phyloP scores from a whole-genome alignment of 1,139 yeast genomes.

The Pichia sp. region DNA sequence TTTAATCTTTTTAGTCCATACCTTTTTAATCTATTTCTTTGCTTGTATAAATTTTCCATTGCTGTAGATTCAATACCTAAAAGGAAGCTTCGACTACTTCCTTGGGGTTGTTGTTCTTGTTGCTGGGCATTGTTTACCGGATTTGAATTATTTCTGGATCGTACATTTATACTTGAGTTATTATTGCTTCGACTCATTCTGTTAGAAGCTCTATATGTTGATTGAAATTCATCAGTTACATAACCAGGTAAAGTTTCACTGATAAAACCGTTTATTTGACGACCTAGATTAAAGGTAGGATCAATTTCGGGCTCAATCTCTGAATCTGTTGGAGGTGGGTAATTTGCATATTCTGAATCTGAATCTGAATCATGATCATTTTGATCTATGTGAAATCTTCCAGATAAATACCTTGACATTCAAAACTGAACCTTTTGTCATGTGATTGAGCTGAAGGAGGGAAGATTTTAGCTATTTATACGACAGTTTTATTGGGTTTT shows the following conservation, averaged over 20 bases:
- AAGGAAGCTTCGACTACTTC: constrained; percentile 7
- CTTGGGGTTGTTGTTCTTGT: neutral
- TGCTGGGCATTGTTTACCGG: neutral
- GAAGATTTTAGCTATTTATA: too few relatives aligned
- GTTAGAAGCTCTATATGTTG: constrained; percentile 1
- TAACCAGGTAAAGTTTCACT: constrained; percentile 1
- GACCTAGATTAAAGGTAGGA: neutral
- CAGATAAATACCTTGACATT: neutral
- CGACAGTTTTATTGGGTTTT: too few relatives aligned
- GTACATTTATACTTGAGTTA: neutral
- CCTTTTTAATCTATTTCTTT: constrained; percentile 37
- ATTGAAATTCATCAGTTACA: neutral
- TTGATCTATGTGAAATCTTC: neutral
- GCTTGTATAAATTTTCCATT: constrained; percentile 22
- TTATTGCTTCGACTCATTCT: neutral
- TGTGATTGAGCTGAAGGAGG: too few relatives aligned
- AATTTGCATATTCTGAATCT: constrained; percentile 25
- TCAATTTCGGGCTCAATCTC: constrained; percentile 18
- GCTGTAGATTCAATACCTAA: constrained; percentile 25
- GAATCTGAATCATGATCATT: constrained; percentile 13
- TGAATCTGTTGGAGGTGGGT: constrained; percentile 31
- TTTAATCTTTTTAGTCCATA: constrained; percentile 61
- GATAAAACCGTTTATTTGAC: neutral
- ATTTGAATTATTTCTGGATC: neutral
- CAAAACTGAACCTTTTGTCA: too few relatives aligned